These are phyloP conservation scores for Krasilnikovozyma curviuscula DNA, from an alignment of 768 basidiomycete species.

Conservation along the genomic window DNA sequence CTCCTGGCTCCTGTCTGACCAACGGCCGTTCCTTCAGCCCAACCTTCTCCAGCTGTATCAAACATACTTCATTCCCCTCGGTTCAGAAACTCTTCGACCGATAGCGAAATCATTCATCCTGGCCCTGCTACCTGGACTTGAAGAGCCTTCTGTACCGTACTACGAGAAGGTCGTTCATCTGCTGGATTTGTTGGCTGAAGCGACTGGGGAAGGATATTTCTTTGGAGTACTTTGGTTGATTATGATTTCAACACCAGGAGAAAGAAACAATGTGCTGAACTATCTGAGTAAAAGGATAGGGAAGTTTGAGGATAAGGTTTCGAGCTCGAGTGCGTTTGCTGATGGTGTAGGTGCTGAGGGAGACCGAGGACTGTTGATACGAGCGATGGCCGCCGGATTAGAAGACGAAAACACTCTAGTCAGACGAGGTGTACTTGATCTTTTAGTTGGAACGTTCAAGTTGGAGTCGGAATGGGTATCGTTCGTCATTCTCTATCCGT, in stretches of 20 bases:
- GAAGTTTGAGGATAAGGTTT: too few species aligned
- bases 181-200: too few species aligned
- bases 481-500: slow-evolving; percentile 15
- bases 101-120: slow-evolving; percentile 88
- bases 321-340: too few species aligned
- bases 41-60: slow-evolving; percentile 80
- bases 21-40: slow-evolving; percentile 35
- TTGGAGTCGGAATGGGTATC: slow-evolving; percentile 37
- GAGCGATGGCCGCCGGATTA: slow-evolving; percentile 75
- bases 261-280: too few species aligned
- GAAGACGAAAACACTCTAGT: slow-evolving; percentile 88
- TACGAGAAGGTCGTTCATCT: slow-evolving; percentile 39
- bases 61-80: slow-evolving; percentile 71
- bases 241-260: slow-evolving; percentile 48
- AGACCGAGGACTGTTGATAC: slow-evolving; percentile 82
- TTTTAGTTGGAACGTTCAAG: slow-evolving; percentile 55
- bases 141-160: slow-evolving; percentile 94
- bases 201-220: too few species aligned
- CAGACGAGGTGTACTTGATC: slow-evolving; percentile 63
- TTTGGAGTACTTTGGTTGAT: too few species aligned
- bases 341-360: neutral
- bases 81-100: slow-evolving; percentile 59
- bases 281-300: too few species aligned
- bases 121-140: slow-evolving; percentile 78
- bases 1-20: neutral